phyloP scores from a whole-genome alignment of 768 basidiomycete genomes.

The Suillus discolor region DNA sequence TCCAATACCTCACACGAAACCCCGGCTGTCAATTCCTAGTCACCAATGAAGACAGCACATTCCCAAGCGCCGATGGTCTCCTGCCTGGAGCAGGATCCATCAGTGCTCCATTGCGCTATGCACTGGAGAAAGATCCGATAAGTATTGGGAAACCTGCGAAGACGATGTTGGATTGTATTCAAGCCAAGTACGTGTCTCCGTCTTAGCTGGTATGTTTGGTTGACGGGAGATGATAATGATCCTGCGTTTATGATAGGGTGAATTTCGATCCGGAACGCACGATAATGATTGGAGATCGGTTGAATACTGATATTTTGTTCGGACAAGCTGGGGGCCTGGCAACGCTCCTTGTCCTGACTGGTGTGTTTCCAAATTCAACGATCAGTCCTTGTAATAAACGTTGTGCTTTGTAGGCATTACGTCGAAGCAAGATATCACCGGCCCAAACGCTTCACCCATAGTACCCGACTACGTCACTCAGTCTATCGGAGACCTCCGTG shows the following conservation, averaged over 20 bases:
- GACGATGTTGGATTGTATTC: conserved; percentile 93
- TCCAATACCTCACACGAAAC: conserved; percentile 84
- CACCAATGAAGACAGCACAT: conserved; percentile 94
- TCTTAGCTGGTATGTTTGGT: not conserved
- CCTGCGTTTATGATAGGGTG: conserved; percentile 51
- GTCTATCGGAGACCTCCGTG: conserved; percentile 80
- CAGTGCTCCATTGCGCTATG: conserved; percentile 78
- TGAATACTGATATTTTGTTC: conserved; percentile 95
- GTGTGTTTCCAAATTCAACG: conserved; percentile 39
- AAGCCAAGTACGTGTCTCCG: conserved; percentile 55
- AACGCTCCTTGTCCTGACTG: conserved; percentile 92
- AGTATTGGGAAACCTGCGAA: conserved; percentile 89
- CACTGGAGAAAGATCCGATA: conserved; percentile 69
- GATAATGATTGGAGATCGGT: conserved; percentile 94
- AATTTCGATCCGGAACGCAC: conserved; percentile 84
- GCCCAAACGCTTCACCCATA: conserved; percentile 66
- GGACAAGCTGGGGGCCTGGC: conserved; percentile 84
- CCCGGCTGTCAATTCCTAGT: conserved; percentile 81
- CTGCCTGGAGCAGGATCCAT: conserved; percentile 88
- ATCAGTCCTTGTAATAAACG: not conserved
- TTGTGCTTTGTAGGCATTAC: conserved; percentile 66
- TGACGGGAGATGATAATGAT: conserved; percentile 4
- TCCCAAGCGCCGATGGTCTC: conserved; percentile 69
- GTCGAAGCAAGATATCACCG: conserved; percentile 69
- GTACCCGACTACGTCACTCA: conserved; percentile 81